Evolutionary conservation across 202 grass and related monocot species (phyloP).

Genomic region (Saccharum hybrid): DNA sequence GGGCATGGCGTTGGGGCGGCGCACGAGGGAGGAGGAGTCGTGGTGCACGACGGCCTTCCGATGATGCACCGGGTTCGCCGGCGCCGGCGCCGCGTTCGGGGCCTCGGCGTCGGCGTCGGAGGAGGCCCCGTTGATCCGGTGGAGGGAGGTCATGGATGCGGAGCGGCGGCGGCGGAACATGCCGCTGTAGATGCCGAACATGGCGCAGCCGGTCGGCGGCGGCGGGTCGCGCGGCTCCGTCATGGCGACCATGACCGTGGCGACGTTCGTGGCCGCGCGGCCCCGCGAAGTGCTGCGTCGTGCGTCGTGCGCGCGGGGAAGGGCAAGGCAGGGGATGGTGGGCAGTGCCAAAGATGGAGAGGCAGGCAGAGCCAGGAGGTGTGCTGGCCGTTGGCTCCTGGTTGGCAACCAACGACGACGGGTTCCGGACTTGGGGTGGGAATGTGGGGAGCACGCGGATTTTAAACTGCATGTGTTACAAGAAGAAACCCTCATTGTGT

Average conservation of each 20-base stretch:
- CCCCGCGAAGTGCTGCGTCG: not conserved
- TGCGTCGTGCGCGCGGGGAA: slow-evolving; percentile 32
- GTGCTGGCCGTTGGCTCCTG: slow-evolving; percentile 48
- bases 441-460: slow-evolving; percentile 42
- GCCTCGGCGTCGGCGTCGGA: not conserved
- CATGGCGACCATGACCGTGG: slow-evolving; percentile 34
- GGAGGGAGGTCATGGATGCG: slow-evolving; percentile 64
- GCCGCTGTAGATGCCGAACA: slow-evolving; percentile 66
- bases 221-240: slow-evolving; percentile 63
- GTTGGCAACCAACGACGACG: slow-evolving; percentile 36
- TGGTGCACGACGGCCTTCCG: slow-evolving; percentile 35
- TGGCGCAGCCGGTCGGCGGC: slow-evolving; percentile 68
- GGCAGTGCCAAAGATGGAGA: slow-evolving; percentile 13
- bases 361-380: not conserved
- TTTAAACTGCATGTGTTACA: slow-evolving; percentile 33
- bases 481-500: not conserved
- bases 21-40: slow-evolving; percentile 47
- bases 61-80: not conserved
- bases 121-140: slow-evolving; percentile 30
- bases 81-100: not conserved
- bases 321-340: not conserved
- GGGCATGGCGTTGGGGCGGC: slow-evolving; percentile 21
- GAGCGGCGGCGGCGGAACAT: slow-evolving; percentile 77
- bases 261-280: slow-evolving; percentile 27
- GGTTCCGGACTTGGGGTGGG: slow-evolving; percentile 35